Evolutionary conservation across 2,329 filamentous ascomycete species (phyloP).

Genomic region (Curvularia sp.): DNA sequence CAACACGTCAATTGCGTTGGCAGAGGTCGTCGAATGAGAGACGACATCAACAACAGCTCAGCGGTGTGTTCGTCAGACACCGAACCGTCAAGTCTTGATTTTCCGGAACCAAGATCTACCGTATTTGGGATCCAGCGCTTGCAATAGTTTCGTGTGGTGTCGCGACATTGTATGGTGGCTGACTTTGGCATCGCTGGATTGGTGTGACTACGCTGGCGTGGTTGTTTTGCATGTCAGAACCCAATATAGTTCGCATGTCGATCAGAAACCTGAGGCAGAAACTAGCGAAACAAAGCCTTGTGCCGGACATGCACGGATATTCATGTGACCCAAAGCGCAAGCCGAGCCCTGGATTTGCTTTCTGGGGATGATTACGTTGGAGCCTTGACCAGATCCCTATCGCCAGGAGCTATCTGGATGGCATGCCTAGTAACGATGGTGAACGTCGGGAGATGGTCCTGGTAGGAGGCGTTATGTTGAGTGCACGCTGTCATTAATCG

Average conservation of each 20-base stretch:
- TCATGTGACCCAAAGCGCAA: not conserved
- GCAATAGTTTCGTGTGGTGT: conserved; percentile 7
- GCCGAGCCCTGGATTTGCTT: not conserved
- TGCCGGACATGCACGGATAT: not conserved
- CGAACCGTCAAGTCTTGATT: not conserved
- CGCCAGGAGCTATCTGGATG: not conserved
- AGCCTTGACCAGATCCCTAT: not conserved
- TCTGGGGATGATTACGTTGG: not conserved
- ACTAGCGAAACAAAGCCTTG: not conserved
- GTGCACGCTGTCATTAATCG: not conserved
- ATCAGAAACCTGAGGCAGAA: conserved; percentile 2
- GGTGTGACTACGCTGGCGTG: not conserved
- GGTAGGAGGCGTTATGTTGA: not conserved
- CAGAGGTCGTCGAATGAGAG: not conserved
- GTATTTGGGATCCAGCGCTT: conserved; percentile 1
- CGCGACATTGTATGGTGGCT: conserved; percentile 14
- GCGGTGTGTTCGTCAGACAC: not conserved
- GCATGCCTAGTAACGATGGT: too few relatives aligned
- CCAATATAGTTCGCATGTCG: conserved; percentile 9
- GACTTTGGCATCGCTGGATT: conserved; percentile 2
- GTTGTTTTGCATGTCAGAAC: conserved; percentile 9
- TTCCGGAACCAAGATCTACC: not conserved
- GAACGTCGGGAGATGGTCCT: not conserved
- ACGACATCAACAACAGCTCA: not conserved
- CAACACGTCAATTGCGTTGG: not conserved